Percentiles rank a stretch among this genome's conserved stretches.
These are phyloP conservation scores for Psilocybe azurescens DNA, from an alignment of 768 basidiomycete genomes.

Conservation along the genomic window DNA sequence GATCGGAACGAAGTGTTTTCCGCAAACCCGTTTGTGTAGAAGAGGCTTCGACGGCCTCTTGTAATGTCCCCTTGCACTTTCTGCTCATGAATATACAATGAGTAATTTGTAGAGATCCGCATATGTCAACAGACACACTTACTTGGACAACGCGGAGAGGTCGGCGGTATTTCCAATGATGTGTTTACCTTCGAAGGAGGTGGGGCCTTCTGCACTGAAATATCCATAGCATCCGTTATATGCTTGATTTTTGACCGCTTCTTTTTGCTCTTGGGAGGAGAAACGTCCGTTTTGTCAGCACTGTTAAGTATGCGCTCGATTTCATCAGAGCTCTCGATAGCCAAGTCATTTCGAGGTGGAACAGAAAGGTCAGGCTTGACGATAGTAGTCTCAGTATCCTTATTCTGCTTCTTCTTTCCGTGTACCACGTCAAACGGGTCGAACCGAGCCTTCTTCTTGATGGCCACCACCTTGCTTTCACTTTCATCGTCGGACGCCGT, in stretches of 20 bases:
- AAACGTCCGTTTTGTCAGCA: background rate
- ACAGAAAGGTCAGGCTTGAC: background rate
- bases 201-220: background rate
- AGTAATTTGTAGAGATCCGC: background rate
- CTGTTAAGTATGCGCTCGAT: background rate
- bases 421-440: conserved; percentile 61
- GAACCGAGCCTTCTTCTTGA: conserved; percentile 61
- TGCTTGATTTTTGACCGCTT: conserved; percentile 2
- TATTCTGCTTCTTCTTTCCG: conserved; percentile 52
- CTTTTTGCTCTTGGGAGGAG: conserved; percentile 1
- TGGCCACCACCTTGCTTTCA: conserved; percentile 61
- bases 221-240: background rate
- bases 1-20: conserved; percentile 24
- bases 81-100: background rate
- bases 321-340: conserved; percentile 7
- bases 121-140: background rate
- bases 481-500: conserved; percentile 49
- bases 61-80: background rate
- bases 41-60: conserved; percentile 2
- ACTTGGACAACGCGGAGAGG: background rate
- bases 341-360: background rate
- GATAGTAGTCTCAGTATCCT: background rate
- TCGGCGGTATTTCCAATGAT: background rate
- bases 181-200: background rate
- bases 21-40: conserved; percentile 9